A percentile compares a stretch with the other conserved stretches of the same genome.
Conservation (phyloP, 352 stramenopile genomes). For the Globisporangium nunn region DNA sequence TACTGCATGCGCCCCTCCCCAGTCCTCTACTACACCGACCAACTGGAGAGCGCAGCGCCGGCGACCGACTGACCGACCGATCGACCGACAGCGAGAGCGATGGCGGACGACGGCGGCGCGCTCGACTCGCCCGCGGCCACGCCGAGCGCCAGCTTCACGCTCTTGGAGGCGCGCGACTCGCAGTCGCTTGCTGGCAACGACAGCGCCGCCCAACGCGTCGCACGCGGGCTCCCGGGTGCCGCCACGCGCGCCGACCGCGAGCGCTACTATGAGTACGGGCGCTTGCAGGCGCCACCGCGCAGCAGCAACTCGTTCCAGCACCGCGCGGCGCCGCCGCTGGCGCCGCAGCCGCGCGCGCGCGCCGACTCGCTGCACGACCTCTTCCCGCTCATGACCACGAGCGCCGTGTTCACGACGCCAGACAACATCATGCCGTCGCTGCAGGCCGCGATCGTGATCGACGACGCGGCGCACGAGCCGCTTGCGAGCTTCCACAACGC, state of each 20-base stretch:
- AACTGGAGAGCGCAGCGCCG: too few species aligned
- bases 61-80: too few species aligned
- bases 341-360: conserved; percentile 5
- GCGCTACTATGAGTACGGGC: conserved; percentile 1
- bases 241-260: conserved; percentile 3
- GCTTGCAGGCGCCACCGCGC: not conserved
- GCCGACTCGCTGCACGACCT: conserved; percentile 54
- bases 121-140: conserved; percentile 19
- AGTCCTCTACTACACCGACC: not conserved
- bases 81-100: not conserved
- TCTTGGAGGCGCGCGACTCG: conserved; percentile 45
- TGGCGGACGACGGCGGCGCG: conserved; percentile 3
- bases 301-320: conserved; percentile 12
- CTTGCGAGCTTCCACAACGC: conserved; percentile 8
- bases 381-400: conserved; percentile 46
- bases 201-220: conserved; percentile 7
- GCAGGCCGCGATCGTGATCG: conserved; percentile 73
- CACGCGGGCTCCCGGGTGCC: conserved; percentile 12
- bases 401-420: conserved; percentile 59
- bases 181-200: not conserved
- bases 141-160: conserved; percentile 53
- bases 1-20: not conserved
- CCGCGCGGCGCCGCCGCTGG: not conserved
- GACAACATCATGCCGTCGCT: conserved; percentile 70
- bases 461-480: conserved; percentile 37